Evolutionary conservation across 495 filamentous ascomycete species (phyloP).

Genomic region (Penicillium coprophilum): DNA sequence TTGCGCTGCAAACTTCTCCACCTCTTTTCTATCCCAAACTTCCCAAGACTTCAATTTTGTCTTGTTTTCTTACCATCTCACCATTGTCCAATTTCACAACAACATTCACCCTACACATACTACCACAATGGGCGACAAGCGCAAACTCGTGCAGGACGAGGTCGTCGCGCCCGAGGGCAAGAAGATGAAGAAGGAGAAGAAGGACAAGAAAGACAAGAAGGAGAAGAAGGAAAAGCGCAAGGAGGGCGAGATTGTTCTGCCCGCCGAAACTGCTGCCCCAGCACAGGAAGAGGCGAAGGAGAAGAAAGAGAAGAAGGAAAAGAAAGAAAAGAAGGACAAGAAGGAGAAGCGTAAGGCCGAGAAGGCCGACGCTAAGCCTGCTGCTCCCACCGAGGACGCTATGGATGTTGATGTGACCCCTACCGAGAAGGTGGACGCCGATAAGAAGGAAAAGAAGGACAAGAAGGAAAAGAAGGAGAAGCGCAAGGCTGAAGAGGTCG

Average conservation of each 20-base stretch:
- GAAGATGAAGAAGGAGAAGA: slow-evolving; percentile 41
- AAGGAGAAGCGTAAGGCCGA: slow-evolving; percentile 9
- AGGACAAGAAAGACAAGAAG: slow-evolving; percentile 34
- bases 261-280: slow-evolving; percentile 9
- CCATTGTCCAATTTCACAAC: slow-evolving; percentile 1
- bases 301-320: slow-evolving; percentile 21
- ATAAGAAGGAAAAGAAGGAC: slow-evolving; percentile 12
- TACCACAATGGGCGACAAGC: slow-evolving; percentile 45
- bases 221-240: slow-evolving; percentile 29
- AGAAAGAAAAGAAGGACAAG: slow-evolving; percentile 23
- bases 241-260: slow-evolving; percentile 15
- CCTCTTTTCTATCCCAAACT: slow-evolving; percentile 1
- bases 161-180: slow-evolving; percentile 37
- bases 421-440: slow-evolving; percentile 11
- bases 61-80: background rate
- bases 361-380: slow-evolving; percentile 1
- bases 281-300: slow-evolving; percentile 14
- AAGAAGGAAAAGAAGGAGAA: slow-evolving; percentile 18
- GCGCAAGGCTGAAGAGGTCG: background rate
- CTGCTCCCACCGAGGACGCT: slow-evolving; percentile 13
- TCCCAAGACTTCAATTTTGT: background rate
- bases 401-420: slow-evolving; percentile 24
- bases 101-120: background rate
- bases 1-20: slow-evolving; percentile 8
- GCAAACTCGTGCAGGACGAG: slow-evolving; percentile 42